These are phyloP conservation scores for Cladochytrium replicatum DNA, from an alignment of 192 early-diverging fungal species.

Conservation along the genomic window DNA sequence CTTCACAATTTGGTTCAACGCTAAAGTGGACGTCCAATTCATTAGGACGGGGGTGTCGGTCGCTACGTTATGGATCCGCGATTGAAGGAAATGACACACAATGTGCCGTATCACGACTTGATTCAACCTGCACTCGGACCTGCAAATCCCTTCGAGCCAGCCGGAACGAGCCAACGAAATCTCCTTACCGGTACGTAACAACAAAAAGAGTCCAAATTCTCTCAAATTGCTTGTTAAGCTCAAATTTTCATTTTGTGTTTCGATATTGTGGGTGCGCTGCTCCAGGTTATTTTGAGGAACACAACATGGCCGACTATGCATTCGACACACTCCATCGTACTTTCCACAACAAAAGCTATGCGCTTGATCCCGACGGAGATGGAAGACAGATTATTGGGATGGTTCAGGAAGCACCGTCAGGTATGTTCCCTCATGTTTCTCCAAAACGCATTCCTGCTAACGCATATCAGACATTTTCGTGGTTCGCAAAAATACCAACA, in stretches of 20 bases:
- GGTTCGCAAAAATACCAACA: not conserved
- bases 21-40: no score
- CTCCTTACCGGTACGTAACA: slow-evolving; percentile 27
- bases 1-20: no score
- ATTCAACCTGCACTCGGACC: slow-evolving; percentile 27
- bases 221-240: not conserved
- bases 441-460: slow-evolving; percentile 19
- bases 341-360: slow-evolving; percentile 69
- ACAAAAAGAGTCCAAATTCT: no score
- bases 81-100: slow-evolving; percentile 36
- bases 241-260: slow-evolving; percentile 4
- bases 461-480: slow-evolving; percentile 20
- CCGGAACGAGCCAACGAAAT: slow-evolving; percentile 20
- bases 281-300: slow-evolving; percentile 68
- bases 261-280: not conserved
- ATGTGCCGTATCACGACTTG: slow-evolving; percentile 37
- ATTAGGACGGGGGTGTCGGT: no score
- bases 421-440: not conserved
- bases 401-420: not conserved
- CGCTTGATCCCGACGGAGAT: slow-evolving; percentile 57
- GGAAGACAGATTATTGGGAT: no score
- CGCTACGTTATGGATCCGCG: no score
- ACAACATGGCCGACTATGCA: slow-evolving; percentile 54
- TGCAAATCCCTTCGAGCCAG: slow-evolving; percentile 28
- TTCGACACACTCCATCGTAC: slow-evolving; percentile 82